These are phyloP conservation scores for Trametes versicolor DNA, from an alignment of 1,284 basidiomycete species.

Conservation along the genomic window DNA sequence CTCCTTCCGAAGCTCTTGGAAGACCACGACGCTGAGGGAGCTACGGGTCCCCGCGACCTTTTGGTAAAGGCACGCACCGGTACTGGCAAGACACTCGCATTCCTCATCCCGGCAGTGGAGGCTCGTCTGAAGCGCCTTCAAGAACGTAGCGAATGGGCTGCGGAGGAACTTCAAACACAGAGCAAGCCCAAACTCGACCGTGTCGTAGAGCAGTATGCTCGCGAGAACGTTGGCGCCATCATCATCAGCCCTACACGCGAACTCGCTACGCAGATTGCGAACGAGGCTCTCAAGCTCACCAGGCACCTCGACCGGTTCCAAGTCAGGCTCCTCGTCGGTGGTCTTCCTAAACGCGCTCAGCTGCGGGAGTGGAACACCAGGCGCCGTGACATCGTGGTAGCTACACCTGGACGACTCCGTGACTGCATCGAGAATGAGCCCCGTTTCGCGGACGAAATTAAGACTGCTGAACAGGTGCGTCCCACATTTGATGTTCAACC, in stretches of 20 bases:
- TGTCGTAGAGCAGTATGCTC: constrained; percentile 51
- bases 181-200: constrained; percentile 46
- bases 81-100: constrained; percentile 93
- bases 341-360: constrained; percentile 74
- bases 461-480: constrained; percentile 68
- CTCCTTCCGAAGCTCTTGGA: constrained; percentile 67
- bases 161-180: constrained; percentile 50
- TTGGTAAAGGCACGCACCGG: constrained; percentile 93
- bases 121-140: constrained; percentile 67
- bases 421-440: constrained; percentile 80
- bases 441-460: constrained; percentile 62
- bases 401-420: constrained; percentile 90
- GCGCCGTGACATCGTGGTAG: constrained; percentile 89
- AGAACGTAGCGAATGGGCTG: constrained; percentile 50
- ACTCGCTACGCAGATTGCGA: constrained; percentile 93
- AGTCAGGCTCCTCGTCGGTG: constrained; percentile 87
- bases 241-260: constrained; percentile 96
- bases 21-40: constrained; percentile 52
- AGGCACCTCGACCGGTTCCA: constrained; percentile 72
- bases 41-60: constrained; percentile 62
- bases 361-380: constrained; percentile 72
- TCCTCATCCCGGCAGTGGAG: constrained; percentile 91
- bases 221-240: constrained; percentile 74
- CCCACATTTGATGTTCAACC: neutral
- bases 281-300: constrained; percentile 81